phyloP scores from a whole-genome alignment of 23 red algal genomes.

The Gracilaria vermiculophylla region DNA sequence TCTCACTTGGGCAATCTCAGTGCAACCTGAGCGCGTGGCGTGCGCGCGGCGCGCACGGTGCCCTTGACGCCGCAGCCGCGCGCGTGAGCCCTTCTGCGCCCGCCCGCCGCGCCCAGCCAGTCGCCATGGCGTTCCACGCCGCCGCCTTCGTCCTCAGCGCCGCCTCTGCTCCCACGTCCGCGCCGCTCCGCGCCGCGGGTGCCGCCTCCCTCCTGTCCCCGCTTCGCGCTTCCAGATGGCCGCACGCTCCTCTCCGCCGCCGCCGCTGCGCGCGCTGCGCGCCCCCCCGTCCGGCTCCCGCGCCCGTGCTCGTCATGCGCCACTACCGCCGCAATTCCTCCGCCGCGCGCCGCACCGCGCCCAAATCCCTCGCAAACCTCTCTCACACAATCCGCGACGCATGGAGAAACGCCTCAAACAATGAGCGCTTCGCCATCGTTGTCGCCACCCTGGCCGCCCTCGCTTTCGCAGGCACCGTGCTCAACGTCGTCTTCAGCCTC shows the following conservation, averaged over 20 bases:
- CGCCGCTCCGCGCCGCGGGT: too few species aligned
- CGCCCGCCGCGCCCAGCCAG: not conserved
- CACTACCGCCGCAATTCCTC: not conserved
- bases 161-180: not conserved
- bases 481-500: constrained; percentile 37
- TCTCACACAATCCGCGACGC: not conserved
- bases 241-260: not conserved
- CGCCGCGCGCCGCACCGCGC: not conserved
- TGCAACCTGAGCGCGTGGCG: too few species aligned
- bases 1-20: too few species aligned
- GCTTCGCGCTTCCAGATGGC: not conserved
- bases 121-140: not conserved
- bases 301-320: not conserved
- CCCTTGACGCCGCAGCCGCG: not conserved
- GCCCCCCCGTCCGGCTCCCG: not conserved
- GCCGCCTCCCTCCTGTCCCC: not conserved
- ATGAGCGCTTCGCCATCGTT: constrained; percentile 4
- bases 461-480: not conserved
- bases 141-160: not conserved
- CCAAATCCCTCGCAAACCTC: not conserved
- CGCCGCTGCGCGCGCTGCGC: not conserved
- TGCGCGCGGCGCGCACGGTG: too few species aligned
- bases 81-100: not conserved
- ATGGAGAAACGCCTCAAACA: not conserved
- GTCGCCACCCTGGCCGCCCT: constrained; percentile 5